phyloP scores from a whole-genome alignment of 805 yeast genomes.

The Saturnispora sekii region DNA sequence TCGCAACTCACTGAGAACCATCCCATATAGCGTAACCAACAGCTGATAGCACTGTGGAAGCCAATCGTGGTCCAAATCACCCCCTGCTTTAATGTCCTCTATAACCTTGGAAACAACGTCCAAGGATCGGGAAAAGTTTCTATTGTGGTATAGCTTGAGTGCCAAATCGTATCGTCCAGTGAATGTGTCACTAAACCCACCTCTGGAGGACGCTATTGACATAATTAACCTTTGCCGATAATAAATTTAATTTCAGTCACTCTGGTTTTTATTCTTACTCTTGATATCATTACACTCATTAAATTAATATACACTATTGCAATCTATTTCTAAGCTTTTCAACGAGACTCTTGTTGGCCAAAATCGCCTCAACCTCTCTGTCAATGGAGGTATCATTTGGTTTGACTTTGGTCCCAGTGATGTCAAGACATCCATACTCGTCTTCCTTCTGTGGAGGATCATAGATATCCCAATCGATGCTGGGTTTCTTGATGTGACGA shows the following conservation, averaged over 20 bases:
- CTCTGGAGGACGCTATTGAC: conserved; percentile 3
- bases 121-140: conserved; percentile 3
- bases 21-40: not conserved
- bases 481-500: conserved; percentile 13
- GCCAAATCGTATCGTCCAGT: not conserved
- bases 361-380: conserved; percentile 15
- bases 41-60: not conserved
- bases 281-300: not conserved
- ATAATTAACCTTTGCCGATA: not conserved
- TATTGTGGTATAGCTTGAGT: conserved; percentile 1
- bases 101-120: not conserved
- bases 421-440: conserved; percentile 1
- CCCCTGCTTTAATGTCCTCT: not conserved
- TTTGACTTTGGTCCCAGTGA: not conserved
- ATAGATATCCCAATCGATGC: conserved; percentile 16
- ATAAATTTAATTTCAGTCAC: not conserved
- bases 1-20: not conserved
- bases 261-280: not conserved
- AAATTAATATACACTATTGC: not conserved
- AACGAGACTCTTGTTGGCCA: conserved; percentile 13
- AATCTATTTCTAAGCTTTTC: conserved; percentile 6
- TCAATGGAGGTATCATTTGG: conserved; percentile 8
- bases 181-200: not conserved
- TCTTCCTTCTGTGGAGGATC: conserved; percentile 6
- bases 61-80: not conserved